Base-by-base conservation (phyloP, 352 stramenopile genomes). In the Globisporangium carolinianum region DNA sequence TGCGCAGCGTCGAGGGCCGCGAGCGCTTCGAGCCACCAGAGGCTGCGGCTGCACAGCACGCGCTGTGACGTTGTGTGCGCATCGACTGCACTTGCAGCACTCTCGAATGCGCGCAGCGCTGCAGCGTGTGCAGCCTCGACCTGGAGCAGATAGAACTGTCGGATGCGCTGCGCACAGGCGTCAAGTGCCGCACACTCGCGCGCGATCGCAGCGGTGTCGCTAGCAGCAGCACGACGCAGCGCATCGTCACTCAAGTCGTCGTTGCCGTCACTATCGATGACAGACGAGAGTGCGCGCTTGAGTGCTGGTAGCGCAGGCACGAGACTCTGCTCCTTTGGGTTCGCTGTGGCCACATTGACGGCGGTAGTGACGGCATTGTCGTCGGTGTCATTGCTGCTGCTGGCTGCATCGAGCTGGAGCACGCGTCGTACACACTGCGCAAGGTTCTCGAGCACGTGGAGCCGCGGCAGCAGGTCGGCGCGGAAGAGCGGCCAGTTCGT, bases 391-490 rank as follows among this genome's bases (percentile, higher is more conserved):
- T 14, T 15, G 7, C 8, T 24, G 41, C 15, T 17, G 36, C 24
- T 57, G 32, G 1, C 3, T 9, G 46, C 7, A 3, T 53, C 48
- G 12, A 76, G 47, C 3, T 60, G 10, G 53, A 75, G 71, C 43
- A 63, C 48, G 2, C 43, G 18, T 3, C 63, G 61, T 43, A 79
- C 57, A 39, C 65, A 80, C 6, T 67, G 71, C 7, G 67, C 69
- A 5, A 88, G 54, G 51, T 91, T 89, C 41, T 87, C 71, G 41
- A 87, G 53, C 14, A 91, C 78, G 49, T 91, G 81, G 14, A 91
- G 47, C 46, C 81, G 65, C 5, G 81, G 81, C 12, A 91, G 65
- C 57, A 91, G 57, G 64, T 91, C 81, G 7, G 81, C 77, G 7
- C 76, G 81, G 53, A 88, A 87, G 5, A 75, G 55, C 6, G 60